These are phyloP conservation scores for Corrigiola litoralis DNA, from an alignment of 179 eudicot species.

Conservation along the genomic window DNA sequence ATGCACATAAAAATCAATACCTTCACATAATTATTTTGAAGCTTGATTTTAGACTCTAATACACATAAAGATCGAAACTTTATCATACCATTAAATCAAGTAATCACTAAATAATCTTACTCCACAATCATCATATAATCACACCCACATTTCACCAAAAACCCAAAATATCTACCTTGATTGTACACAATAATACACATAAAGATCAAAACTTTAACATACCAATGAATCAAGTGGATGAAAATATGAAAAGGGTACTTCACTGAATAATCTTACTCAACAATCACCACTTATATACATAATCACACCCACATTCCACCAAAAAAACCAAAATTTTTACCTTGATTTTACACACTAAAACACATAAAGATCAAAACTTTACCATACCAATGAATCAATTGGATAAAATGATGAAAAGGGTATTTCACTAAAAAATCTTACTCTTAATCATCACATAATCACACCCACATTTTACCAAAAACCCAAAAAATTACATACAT, in stretches of 20 bases:
- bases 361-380: too few species aligned
- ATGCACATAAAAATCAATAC: neutral
- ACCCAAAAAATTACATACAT: too few species aligned
- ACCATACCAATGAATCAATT: too few species aligned
- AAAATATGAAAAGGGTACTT: neutral
- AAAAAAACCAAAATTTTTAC: neutral
- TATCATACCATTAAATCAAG: too few species aligned
- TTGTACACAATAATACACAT: neutral
- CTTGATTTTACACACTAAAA: constrained; percentile 1
- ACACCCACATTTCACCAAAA: too few species aligned
- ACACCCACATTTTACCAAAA: too few species aligned
- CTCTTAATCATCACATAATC: too few species aligned
- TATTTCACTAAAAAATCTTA: too few species aligned
- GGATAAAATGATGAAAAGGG: too few species aligned
- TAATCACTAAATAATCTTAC: too few species aligned
- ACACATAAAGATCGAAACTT: neutral
- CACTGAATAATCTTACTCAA: neutral
- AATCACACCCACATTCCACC: neutral
- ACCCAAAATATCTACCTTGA: too few species aligned
- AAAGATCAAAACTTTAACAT: constrained; percentile 5
- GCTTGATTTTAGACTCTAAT: neutral
- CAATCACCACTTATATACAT: too few species aligned
- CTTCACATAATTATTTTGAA: neutral
- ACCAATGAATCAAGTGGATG: neutral
- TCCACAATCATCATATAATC: neutral